A percentile compares a stretch with the other conserved stretches of the same genome.
Conservation (phyloP, 192 early-diverging fungal genomes). For the Geosiphon pyriformis region DNA sequence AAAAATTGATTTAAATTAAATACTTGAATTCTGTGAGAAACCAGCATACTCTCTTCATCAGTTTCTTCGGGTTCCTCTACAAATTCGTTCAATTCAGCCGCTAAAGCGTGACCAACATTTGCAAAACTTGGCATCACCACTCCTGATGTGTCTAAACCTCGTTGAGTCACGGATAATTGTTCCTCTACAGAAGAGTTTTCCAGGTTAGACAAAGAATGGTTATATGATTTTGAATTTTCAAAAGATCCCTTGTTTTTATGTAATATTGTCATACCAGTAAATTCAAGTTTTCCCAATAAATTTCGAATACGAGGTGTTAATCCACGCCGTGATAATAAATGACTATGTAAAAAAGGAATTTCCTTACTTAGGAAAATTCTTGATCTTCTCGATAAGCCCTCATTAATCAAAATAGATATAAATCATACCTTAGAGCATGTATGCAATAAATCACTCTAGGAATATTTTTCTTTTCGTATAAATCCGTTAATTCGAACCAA, state of each 20-base stretch:
- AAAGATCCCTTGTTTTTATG: no score
- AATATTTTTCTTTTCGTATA: slow-evolving; percentile 99
- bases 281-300: slow-evolving; percentile 85
- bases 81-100: slow-evolving; percentile 41
- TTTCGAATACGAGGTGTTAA: slow-evolving; percentile 88
- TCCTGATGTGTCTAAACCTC: slow-evolving; percentile 76
- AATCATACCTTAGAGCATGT: slow-evolving; percentile 77
- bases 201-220: no score
- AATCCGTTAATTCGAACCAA: slow-evolving; percentile 94
- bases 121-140: slow-evolving; percentile 86
- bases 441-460: slow-evolving; percentile 99
- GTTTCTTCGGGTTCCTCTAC: slow-evolving; percentile 34
- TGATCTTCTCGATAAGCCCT: no score
- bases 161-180: slow-evolving; percentile 69
- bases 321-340: slow-evolving; percentile 80
- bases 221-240: no score
- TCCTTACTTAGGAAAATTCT: no score
- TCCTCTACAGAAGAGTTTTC: slow-evolving; percentile 52
- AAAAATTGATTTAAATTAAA: no score
- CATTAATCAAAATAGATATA: not conserved
- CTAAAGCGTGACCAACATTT: slow-evolving; percentile 67
- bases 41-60: slow-evolving; percentile 28
- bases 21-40: no score
- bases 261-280: slow-evolving; percentile 76
- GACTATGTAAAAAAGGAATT: slow-evolving; percentile 45